phyloP scores from a whole-genome alignment of 352 stramenopile species.

The Globisporangium paroecandrum region DNA sequence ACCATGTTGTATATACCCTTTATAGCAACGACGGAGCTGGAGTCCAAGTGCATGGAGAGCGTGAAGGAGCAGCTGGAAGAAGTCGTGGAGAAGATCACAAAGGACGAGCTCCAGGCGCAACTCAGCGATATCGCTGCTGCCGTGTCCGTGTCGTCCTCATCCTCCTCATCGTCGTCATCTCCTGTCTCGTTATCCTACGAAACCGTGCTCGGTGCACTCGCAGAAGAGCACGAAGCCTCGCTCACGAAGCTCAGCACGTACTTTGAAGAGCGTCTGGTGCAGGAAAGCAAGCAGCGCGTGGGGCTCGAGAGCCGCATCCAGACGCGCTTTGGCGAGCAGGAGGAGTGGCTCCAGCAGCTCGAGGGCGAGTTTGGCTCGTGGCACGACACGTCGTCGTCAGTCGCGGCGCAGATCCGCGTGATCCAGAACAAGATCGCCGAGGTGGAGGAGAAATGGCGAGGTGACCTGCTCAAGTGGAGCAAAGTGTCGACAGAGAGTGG shows the following conservation, averaged over 20 bases:
- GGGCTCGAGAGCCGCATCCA: slow-evolving; percentile 60
- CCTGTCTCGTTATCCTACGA: slow-evolving; percentile 35
- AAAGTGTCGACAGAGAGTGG: slow-evolving; percentile 16
- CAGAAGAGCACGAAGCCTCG: slow-evolving; percentile 71
- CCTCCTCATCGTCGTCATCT: slow-evolving; percentile 2
- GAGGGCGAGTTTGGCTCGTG: slow-evolving; percentile 61
- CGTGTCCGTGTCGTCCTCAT: not conserved
- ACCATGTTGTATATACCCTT: not conserved
- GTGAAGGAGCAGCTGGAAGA: slow-evolving; percentile 25
- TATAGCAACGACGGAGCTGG: slow-evolving; percentile 29
- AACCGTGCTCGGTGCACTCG: slow-evolving; percentile 47
- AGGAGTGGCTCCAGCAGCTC: slow-evolving; percentile 80
- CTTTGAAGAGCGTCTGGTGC: slow-evolving; percentile 54
- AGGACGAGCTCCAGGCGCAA: slow-evolving; percentile 19
- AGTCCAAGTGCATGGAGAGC: slow-evolving; percentile 23
- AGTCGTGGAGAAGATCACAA: slow-evolving; percentile 13
- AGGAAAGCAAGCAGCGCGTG: slow-evolving; percentile 64
- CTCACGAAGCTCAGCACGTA: slow-evolving; percentile 60
- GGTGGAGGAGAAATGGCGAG: slow-evolving; percentile 26
- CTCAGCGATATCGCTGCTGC: slow-evolving; percentile 5
- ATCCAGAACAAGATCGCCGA: slow-evolving; percentile 29
- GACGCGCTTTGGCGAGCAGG: slow-evolving; percentile 53
- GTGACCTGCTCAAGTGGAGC: slow-evolving; percentile 29
- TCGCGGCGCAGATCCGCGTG: slow-evolving; percentile 29
- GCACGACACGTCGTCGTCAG: slow-evolving; percentile 39